A percentile compares a stretch with the other conserved stretches of the same genome.
Evolutionary conservation across 2,329 filamentous ascomycete species (phyloP).

Genomic region (Rhinocladiella similis): DNA sequence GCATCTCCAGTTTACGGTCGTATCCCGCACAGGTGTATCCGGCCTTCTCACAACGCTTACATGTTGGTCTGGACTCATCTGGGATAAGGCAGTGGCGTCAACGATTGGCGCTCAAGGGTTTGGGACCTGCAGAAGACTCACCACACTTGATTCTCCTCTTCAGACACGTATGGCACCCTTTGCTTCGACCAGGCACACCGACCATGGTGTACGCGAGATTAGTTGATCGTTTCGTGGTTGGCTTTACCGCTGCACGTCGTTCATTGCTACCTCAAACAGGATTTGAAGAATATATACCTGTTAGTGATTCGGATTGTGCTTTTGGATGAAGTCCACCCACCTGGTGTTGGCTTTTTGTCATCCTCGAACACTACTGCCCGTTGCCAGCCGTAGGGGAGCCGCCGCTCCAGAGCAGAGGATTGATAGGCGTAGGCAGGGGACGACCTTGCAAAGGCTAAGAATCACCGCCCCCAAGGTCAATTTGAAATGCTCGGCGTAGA

Average conservation of each 20-base stretch:
- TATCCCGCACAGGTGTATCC: conserved; percentile 21
- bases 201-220: conserved; percentile 12
- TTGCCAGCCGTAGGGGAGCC: no score
- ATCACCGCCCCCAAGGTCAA: no score
- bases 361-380: no score
- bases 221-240: no score
- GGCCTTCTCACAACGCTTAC: conserved; percentile 23
- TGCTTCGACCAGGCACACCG: conserved; percentile 25
- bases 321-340: no score
- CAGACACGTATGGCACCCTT: conserved; percentile 25
- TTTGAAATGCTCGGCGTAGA: no score
- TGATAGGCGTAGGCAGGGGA: no score
- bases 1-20: conserved; percentile 21
- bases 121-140: conserved; percentile 3
- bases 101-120: no score
- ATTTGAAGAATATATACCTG: conserved; percentile 13
- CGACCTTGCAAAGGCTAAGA: background rate
- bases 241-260: conserved; percentile 7
- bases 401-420: no score
- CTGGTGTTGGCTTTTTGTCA: no score
- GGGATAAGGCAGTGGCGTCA: conserved; percentile 1
- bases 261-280: conserved; percentile 20
- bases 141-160: conserved; percentile 26
- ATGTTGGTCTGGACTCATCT: conserved; percentile 23
- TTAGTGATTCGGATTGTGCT: background rate